A percentile compares a stretch with the other conserved stretches of the same genome.
These are phyloP conservation scores for Umbelopsis isabellina DNA, from an alignment of 192 early-diverging fungal genomes.

Conservation along the genomic window DNA sequence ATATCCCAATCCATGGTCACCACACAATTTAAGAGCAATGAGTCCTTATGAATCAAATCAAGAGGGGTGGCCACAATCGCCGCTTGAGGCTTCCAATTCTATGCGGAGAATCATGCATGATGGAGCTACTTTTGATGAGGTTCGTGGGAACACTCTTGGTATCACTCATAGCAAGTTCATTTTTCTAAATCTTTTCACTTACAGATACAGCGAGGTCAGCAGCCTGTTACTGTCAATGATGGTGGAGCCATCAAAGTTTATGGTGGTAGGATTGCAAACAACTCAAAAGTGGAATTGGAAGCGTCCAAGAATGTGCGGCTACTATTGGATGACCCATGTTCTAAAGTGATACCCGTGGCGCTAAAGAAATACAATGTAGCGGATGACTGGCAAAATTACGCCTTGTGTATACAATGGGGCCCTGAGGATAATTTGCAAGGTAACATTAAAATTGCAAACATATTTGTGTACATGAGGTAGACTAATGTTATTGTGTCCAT, in stretches of 20 bases:
- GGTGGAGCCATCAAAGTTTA: constrained; percentile 83
- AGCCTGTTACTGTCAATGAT: constrained; percentile 42
- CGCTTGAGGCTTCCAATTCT: not conserved
- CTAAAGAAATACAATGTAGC: constrained; percentile 91
- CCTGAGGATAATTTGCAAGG: constrained; percentile 55
- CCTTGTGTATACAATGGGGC: constrained; percentile 80
- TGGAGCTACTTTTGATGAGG: constrained; percentile 1
- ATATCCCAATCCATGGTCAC: constrained; percentile 6
- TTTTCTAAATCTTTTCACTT: not conserved
- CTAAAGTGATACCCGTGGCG: constrained; percentile 82
- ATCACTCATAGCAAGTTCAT: not conserved
- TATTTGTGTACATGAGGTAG: not conserved
- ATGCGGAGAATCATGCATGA: not conserved
- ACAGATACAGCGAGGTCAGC: not conserved
- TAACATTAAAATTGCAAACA: constrained; percentile 30
- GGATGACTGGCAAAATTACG: constrained; percentile 86
- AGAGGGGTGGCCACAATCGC: not conserved
- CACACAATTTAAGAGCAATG: not conserved
- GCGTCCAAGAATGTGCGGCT: constrained; percentile 88
- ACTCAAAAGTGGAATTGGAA: constrained; percentile 53
- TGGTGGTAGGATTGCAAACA: constrained; percentile 66
- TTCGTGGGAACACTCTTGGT: not conserved
- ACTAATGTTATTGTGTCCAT: not conserved
- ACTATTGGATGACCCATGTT: constrained; percentile 78
- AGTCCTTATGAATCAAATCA: constrained; percentile 3